Evolutionary conservation across 139 green algal species (phyloP), one percentile per base, ranked within the genome.

Genomic region (Closterium sp.): DNA sequence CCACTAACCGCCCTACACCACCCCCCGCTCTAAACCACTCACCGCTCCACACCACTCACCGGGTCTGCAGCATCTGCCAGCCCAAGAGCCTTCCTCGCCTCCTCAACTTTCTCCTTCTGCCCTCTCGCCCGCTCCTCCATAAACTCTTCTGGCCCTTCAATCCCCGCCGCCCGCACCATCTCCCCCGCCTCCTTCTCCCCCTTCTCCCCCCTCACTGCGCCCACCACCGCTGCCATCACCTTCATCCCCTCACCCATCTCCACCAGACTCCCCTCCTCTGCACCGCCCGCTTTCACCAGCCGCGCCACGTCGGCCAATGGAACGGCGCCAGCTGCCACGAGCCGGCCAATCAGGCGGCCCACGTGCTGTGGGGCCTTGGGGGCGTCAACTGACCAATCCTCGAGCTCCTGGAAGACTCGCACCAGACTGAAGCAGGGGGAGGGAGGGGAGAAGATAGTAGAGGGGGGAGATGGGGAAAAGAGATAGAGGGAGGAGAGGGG

Each of bases 341-440:
- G 85, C 29, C 31, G n/a, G 13, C 90, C 90, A 27, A 93, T 29
- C 29, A 90, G 85, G 29, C n/a, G 85, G 29, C 90, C 90, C 29
- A 90, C 85, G 27, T 84, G 85, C 19, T 28, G 29, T 11, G 90
- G 79, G 24, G 90, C 90, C 30, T 86, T 84, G 19, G 90, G 90
- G 21, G 85, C 85, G 70, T 93, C 90, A 2, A 93, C 31, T 29
- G 90, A 50, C 79, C 50, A n/a, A 30, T 93, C 90, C 90, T 93
- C 90, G 27, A 91, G 30, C 21, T 91, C 42, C 24, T 93, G 22
- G 17, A 93, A 24, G 31, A 92, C 90, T 10, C 31, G 17, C 31
- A 50, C 29, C 10, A 93, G 70, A 4, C 86, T 89, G 22, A 45
- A 28, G 31, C 2, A 86, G 2, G 4, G 73, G 9, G 9, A 2